These are phyloP conservation scores for Chaetomiaceae sp. DNA, from an alignment of 2,329 filamentous ascomycete species.

Conservation along the genomic window DNA sequence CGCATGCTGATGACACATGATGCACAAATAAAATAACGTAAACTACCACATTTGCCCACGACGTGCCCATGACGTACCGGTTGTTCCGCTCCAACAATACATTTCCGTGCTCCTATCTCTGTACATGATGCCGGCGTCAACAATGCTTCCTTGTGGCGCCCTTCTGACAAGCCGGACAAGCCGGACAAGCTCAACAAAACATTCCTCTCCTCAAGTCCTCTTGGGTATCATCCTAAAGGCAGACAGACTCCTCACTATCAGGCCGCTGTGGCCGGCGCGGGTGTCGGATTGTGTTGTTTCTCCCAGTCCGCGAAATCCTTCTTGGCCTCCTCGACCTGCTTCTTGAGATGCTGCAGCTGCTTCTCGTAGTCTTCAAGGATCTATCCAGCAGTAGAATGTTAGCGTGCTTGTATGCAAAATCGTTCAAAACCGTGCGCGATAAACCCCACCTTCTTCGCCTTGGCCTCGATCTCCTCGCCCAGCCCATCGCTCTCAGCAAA, in stretches of 20 bases:
- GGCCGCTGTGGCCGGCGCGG: conserved; percentile 28
- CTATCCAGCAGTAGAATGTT: conserved; percentile 37
- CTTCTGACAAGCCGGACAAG: neutral
- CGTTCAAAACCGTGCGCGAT: too few relatives aligned
- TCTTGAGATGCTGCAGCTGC: conserved; percentile 71
- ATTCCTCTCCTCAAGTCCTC: neutral
- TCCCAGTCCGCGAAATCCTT: conserved; percentile 55
- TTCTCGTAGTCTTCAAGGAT: conserved; percentile 78
- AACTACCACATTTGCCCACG: too few relatives aligned
- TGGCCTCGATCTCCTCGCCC: conserved; percentile 65
- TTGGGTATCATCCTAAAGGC: conserved; percentile 11
- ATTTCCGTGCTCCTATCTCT: too few relatives aligned
- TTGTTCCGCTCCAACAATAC: too few relatives aligned
- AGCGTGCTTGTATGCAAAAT: conserved; percentile 21
- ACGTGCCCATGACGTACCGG: too few relatives aligned
- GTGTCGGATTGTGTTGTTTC: conserved; percentile 42
- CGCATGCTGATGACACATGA: too few relatives aligned
- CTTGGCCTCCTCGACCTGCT: conserved; percentile 62
- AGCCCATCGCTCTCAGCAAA: conserved; percentile 53
- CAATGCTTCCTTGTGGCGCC: too few relatives aligned
- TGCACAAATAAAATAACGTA: neutral
- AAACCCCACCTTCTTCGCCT: conserved; percentile 65
- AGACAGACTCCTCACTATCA: neutral
- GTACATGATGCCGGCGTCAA: too few relatives aligned
- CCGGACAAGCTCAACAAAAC: neutral